Conservation (phyloP, 2,329 filamentous ascomycete species). For the Claviceps sp. region DNA sequence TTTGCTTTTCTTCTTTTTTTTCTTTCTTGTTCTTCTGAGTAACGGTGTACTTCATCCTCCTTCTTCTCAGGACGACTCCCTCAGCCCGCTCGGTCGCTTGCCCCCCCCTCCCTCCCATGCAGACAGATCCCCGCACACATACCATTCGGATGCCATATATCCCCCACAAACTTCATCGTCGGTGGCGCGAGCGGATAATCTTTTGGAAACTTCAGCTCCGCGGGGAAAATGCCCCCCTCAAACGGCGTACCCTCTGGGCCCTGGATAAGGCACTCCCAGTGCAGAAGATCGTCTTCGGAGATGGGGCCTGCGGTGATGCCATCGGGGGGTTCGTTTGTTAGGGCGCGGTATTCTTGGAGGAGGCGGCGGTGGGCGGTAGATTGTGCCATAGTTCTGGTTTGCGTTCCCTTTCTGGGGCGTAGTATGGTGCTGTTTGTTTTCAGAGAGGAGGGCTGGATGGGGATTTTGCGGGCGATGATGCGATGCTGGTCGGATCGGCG, state of each 20-base stretch:
- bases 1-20: neutral
- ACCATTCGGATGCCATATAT: constrained; percentile 97
- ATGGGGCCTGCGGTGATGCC: constrained; percentile 92
- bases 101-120: neutral
- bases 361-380: constrained; percentile 64
- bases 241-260: constrained; percentile 93
- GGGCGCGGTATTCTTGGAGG: constrained; percentile 88
- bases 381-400: constrained; percentile 32
- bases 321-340: constrained; percentile 91
- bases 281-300: constrained; percentile 85
- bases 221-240: constrained; percentile 89
- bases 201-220: constrained; percentile 85
- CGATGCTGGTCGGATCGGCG: neutral
- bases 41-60: too few relatives aligned
- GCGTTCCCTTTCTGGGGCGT: neutral
- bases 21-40: neutral
- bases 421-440: neutral
- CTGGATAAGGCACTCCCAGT: constrained; percentile 94
- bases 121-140: constrained; percentile 6
- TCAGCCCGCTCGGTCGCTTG: too few relatives aligned
- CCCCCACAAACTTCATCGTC: constrained; percentile 87
- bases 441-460: neutral
- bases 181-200: constrained; percentile 96
- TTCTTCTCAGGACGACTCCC: too few relatives aligned
- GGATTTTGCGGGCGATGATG: neutral